Evolutionary conservation across 257 asterid genomes (phyloP), one percentile per base, ranked within the genome.

Genomic region (Nicotiana undulata): DNA sequence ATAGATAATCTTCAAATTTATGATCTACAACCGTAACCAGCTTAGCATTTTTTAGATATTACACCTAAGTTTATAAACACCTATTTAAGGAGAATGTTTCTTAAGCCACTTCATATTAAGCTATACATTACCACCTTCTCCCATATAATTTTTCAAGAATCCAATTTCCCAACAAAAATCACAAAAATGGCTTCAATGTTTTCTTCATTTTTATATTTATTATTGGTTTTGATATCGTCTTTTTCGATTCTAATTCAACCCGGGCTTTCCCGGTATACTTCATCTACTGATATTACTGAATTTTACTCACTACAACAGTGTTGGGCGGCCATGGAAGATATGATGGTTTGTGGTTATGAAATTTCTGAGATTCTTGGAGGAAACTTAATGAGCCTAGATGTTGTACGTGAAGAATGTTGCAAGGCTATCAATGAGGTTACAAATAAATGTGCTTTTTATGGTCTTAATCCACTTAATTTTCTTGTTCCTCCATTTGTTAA

Each of bases 341-440:
- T 53, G 59, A 49, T 74, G 79, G 79, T 74, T 24, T 74, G 79
- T 74, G 79, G 79, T 4, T 74, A 49, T 74, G 26, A 46, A 40
- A 29, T 74, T 20, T 74, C 61, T 11, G 17, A 20, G 2, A 49
- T 74, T 24, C 44, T 74, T 15, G 61, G 61, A 74, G 79, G 78
- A 46, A 46, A 72, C n/a, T 22, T 24, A 7, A 74, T 49, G 16
- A 53, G 18, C 16, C 8, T 74, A 24, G 34, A 6, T 49, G 5
- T 13, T 60, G 2, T 74, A 0, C 6, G 79, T 74, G 22, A 49
- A 3, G 32, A 9, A 0, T 74, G 79, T 26, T 74, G 79, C 61
- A 74, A 74, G 17, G 44, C 79, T 74, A 74, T 74, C 24, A 49
- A 15, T 24, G 79, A 74, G 24, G 78, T 15, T 22, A 44, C 60